A percentile compares a stretch with the other conserved stretches of the same genome.
Evolutionary conservation across 1,284 basidiomycete species (phyloP).

Genomic region (Cryptococcus amylolentus): DNA sequence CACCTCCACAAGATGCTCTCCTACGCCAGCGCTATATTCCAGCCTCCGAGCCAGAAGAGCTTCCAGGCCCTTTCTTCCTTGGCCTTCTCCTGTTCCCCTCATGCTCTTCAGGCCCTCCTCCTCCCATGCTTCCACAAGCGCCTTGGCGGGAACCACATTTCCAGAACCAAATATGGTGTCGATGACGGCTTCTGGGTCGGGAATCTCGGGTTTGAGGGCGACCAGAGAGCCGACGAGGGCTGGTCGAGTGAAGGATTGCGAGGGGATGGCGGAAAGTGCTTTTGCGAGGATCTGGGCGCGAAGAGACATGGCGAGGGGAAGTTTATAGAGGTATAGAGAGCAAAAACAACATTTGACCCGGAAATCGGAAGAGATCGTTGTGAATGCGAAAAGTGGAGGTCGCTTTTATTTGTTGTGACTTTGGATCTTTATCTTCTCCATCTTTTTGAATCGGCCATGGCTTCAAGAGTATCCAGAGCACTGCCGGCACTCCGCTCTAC

Average conservation of each 20-base stretch:
- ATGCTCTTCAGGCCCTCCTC: slow-evolving; percentile 25
- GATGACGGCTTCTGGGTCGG: slow-evolving; percentile 17
- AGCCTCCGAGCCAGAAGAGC: slow-evolving; percentile 24
- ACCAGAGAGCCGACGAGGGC: slow-evolving; percentile 27
- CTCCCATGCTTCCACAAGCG: slow-evolving; percentile 35
- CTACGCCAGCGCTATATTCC: slow-evolving; percentile 28
- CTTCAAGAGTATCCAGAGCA: slow-evolving; percentile 1
- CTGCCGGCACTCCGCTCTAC: not conserved
- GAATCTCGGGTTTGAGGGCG: slow-evolving; percentile 6
- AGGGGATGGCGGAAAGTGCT: slow-evolving; percentile 30
- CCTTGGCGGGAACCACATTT: slow-evolving; percentile 16
- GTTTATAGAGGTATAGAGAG: not conserved
- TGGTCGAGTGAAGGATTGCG: slow-evolving; percentile 39
- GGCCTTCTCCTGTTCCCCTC: slow-evolving; percentile 4
- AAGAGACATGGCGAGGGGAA: slow-evolving; percentile 28
- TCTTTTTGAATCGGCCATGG: slow-evolving; percentile 1
- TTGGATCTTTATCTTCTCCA: not conserved
- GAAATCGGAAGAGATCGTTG: not conserved
- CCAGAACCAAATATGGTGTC: slow-evolving; percentile 41
- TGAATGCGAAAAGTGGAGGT: not conserved
- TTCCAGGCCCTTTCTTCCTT: slow-evolving; percentile 5
- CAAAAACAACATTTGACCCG: not conserved
- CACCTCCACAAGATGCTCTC: slow-evolving; percentile 42
- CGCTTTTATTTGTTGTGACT: not conserved
- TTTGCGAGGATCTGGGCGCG: slow-evolving; percentile 29